These are phyloP conservation scores for Populus tomentosa DNA, from an alignment of 441 rosid genomes.

Conservation along the genomic window DNA sequence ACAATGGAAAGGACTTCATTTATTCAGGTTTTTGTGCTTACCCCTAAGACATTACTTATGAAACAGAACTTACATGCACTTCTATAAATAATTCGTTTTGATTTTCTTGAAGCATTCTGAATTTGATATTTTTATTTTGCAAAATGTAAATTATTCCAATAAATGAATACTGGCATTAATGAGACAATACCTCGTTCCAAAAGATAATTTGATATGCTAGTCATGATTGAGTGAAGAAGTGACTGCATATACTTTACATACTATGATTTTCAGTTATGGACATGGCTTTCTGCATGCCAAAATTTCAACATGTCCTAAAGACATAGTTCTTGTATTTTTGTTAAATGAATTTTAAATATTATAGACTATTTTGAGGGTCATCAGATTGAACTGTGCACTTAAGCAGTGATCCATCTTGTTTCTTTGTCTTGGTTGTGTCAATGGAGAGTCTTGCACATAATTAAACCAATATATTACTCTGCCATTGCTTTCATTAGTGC, in stretches of 20 bases:
- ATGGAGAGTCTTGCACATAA: too few species aligned
- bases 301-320: background rate
- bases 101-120: background rate
- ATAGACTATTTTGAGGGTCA: background rate
- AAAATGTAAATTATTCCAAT: background rate
- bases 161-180: background rate
- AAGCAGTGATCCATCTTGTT: too few species aligned
- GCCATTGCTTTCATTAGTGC: too few species aligned
- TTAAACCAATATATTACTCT: too few species aligned
- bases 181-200: background rate
- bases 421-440: too few species aligned
- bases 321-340: background rate
- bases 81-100: background rate
- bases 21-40: slow-evolving; percentile 65
- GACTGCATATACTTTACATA: too few species aligned
- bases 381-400: background rate
- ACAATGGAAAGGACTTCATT: slow-evolving; percentile 89
- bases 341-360: too few species aligned
- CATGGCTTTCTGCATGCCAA: background rate
- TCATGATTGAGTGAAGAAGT: background rate
- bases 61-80: background rate
- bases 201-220: background rate
- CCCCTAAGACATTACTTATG: background rate
- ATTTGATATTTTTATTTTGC: background rate
- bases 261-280: background rate